Evolutionary conservation across 2,329 filamentous ascomycete species (phyloP), one percentile per base, ranked within the genome.

Genomic region (Rutstroemia sp.): DNA sequence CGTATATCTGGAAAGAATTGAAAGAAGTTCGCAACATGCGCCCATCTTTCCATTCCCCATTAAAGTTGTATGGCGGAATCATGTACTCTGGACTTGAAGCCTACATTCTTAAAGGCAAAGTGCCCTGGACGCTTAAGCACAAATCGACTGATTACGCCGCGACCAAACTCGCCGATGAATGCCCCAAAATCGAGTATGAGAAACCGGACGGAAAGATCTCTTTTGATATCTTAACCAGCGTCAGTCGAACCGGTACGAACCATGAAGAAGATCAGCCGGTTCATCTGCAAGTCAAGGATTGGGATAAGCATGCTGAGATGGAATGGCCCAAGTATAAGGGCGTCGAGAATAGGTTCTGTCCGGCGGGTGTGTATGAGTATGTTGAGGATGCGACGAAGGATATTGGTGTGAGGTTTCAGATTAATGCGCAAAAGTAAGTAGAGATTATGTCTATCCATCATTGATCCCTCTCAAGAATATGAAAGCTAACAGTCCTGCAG

Each of bases 251-350:
- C 5, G 94, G 94, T 41, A 99, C 94, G 34, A 97, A 97, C 74
- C 94, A 99, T 73, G 94, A 97, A 73, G 94, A 99, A 74, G 94
- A 99, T 72, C 92, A 99, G 74, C 94, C 94, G 0, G 91, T 96
- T 51, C 94, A 99, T 73, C 76, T 99, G 66, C 90, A 96, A 73
- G 92, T 99, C 63, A 83, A 88, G 72, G 91, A 99, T 73, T 96
- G 91, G 91, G 91, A 96, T 66, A 85, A 85, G 68, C 94, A 99
- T 74, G 87, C 90, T 2, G 78, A 85, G 61, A 82, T 85, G 71
- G 86, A 90, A 52, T 99, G 86, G 76, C 94, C 94, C 21, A 79
- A 81, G 61, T 99, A 88, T 74, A 87, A 96, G 77, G 94, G 94
- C 9, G 71, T 99, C 4, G 94, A 99, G 79, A 96, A 95, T 71